phyloP scores from a whole-genome alignment of 1,284 basidiomycete species.

The Ceratobasidium sp. region DNA sequence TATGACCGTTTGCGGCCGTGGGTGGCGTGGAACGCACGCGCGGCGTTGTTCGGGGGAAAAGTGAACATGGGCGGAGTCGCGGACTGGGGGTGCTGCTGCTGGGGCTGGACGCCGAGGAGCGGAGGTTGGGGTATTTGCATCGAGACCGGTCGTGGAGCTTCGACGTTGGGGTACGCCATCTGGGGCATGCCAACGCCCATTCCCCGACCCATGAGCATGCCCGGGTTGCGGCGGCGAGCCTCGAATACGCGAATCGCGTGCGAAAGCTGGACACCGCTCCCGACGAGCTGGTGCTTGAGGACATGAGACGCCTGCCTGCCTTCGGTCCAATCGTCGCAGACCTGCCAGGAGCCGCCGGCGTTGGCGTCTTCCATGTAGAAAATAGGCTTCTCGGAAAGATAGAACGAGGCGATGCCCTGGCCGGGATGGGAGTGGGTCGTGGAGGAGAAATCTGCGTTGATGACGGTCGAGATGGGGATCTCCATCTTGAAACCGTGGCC shows the following conservation, averaged over 20 bases:
- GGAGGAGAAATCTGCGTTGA: constrained; percentile 62
- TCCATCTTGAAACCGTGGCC: constrained; percentile 85
- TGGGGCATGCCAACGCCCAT: constrained; percentile 34
- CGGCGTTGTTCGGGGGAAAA: constrained; percentile 43
- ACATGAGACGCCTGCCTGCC: constrained; percentile 72
- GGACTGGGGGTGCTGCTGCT: constrained; percentile 55
- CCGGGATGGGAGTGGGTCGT: constrained; percentile 63
- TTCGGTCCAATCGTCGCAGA: constrained; percentile 80
- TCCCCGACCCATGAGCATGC: constrained; percentile 51
- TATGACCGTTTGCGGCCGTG: constrained; percentile 50
- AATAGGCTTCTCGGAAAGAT: constrained; percentile 69
- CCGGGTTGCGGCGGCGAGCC: constrained; percentile 50
- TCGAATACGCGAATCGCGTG: constrained; percentile 66
- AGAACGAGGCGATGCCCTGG: constrained; percentile 67
- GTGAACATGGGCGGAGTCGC: constrained; percentile 50
- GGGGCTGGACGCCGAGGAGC: constrained; percentile 52
- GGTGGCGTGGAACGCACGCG: constrained; percentile 45
- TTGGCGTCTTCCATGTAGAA: constrained; percentile 70
- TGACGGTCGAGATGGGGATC: constrained; percentile 72
- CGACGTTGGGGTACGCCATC: constrained; percentile 44
- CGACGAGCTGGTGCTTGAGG: constrained; percentile 72
- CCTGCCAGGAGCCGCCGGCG: constrained; percentile 66
- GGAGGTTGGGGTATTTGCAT: constrained; percentile 60
- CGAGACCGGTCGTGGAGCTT: constrained; percentile 12
- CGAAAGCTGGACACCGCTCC: constrained; percentile 69